Conservation (phyloP, 2,329 filamentous ascomycete species). For the Grosmannia serpens region DNA sequence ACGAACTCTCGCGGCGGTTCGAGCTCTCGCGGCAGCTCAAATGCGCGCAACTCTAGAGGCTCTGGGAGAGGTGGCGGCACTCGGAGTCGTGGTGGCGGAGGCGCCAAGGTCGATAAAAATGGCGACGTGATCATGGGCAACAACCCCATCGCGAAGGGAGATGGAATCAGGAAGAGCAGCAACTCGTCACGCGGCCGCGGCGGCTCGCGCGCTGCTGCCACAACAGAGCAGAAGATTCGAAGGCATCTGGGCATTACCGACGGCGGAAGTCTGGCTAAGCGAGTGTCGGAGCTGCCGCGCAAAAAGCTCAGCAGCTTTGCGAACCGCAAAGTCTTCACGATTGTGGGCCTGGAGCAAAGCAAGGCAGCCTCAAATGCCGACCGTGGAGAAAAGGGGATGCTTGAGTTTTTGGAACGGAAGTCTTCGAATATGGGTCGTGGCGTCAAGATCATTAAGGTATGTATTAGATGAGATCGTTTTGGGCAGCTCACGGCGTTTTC, state of each 20-base stretch:
- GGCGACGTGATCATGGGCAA: constrained; percentile 49
- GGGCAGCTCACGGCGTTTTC: constrained; percentile 1
- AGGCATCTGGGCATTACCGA: constrained; percentile 19
- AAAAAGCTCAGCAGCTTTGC: constrained; percentile 14
- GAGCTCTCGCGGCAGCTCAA: not conserved
- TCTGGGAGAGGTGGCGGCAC: not conserved
- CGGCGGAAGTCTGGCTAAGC: constrained; percentile 16
- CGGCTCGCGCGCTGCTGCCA: not conserved
- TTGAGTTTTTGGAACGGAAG: constrained; percentile 62
- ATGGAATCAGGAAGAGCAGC: constrained; percentile 2
- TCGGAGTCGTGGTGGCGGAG: constrained; percentile 35
- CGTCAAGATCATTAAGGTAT: constrained; percentile 67
- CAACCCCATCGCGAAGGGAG: constrained; percentile 7
- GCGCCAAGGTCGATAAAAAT: constrained; percentile 36
- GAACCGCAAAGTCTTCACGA: constrained; percentile 28
- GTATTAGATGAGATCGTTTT: constrained; percentile 26
- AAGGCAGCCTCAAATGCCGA: constrained; percentile 56
- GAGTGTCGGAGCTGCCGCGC: constrained; percentile 13
- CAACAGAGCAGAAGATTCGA: constrained; percentile 12
- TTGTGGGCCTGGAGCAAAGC: constrained; percentile 56
- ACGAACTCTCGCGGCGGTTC: not conserved
- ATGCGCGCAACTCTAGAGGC: not conserved
- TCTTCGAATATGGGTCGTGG: constrained; percentile 43
- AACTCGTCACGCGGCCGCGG: constrained; percentile 4
- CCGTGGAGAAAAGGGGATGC: constrained; percentile 52